Evolutionary conservation across 2,329 filamentous ascomycete species (phyloP).

Genomic region (Thermoascus crustaceus): DNA sequence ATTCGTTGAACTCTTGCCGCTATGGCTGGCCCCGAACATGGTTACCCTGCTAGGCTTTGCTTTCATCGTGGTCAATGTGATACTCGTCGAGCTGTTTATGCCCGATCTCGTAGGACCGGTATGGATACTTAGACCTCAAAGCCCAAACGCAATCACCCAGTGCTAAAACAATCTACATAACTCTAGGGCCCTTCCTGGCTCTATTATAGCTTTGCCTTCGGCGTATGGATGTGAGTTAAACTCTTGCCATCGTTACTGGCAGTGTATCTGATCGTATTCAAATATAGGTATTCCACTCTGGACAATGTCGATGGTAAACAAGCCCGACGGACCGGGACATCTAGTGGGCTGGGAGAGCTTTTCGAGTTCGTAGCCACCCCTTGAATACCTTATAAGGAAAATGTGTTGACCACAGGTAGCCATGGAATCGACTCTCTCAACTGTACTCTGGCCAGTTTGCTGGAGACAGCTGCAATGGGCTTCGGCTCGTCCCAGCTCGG

Average conservation of each 20-base stretch:
- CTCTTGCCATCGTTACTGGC: too few relatives aligned
- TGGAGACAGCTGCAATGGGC: conserved; percentile 89
- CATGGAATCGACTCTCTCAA: conserved; percentile 98
- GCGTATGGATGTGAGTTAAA: conserved; percentile 75
- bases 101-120: conserved; percentile 87
- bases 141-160: too few relatives aligned
- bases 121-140: conserved; percentile 29
- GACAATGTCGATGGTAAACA: conserved; percentile 99
- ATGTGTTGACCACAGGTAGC: conserved; percentile 31
- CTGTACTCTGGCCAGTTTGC: conserved; percentile 83
- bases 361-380: conserved; percentile 59
- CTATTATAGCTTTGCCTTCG: conserved; percentile 91
- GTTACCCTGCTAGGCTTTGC: conserved; percentile 91
- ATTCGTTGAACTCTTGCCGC: conserved; percentile 79
- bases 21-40: conserved; percentile 98
- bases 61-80: conserved; percentile 83
- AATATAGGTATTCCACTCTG: conserved; percentile 75
- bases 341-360: conserved; percentile 86
- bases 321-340: conserved; percentile 86
- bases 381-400: conserved; percentile 6
- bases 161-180: conserved; percentile 10
- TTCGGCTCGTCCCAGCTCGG: conserved; percentile 76
- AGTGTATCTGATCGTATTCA: conserved; percentile 2
- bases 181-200: conserved; percentile 75
- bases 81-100: conserved; percentile 65